Evolutionary conservation across 2,329 filamentous ascomycete genomes (phyloP), one percentile per base, ranked within the genome.

Genomic region (Diaporthe vexans): DNA sequence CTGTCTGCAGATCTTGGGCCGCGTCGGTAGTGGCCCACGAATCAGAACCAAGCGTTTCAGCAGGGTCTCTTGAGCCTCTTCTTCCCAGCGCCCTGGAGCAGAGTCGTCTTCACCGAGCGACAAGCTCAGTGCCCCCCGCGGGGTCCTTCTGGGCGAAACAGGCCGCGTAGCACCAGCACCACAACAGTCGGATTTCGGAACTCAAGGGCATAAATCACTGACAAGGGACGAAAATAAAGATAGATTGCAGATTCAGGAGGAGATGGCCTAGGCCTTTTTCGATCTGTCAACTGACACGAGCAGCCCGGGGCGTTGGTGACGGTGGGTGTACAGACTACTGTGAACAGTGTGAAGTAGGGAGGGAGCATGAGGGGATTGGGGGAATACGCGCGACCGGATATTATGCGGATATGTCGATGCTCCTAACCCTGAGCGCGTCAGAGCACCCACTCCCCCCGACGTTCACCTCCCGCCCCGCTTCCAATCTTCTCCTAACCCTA

Each of bases 1-100:
- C 46, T 61, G 69, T 43, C 63, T 24, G 69, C 69, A 72, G 69
- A 61, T 72, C 57, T 33, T 43, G 26, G 57, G 58, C n/a, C 43
- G 46, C 24, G 69, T 63, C 46, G 46, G 69, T n/a, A 35, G 63
- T 52, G 24, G 33, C 48, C 40, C 63, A 54, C 63, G 48, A 68
- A 68, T 68, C 63, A 68, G 63, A 54, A 68, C 63, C 46, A 54
- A 54, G 63, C 63, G 63, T 68, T 68, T 68, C 63, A 68, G 63
- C 63, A 54, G 63, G 63, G 63, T 54, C 63, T 67, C 63, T 68
- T 68, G 63, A 68, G 63, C 63, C 63, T 68, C 63, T 68, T 54
- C 26, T 29, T 40, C 48, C 63, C 63, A 52, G 63, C 46, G 63
- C 46, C 21, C 21, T 37, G 63, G 61, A 15, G 29, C 61, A 67